These are phyloP conservation scores for Cryptococcus sp. DNA, from an alignment of 1,284 basidiomycete genomes.

Conservation along the genomic window DNA sequence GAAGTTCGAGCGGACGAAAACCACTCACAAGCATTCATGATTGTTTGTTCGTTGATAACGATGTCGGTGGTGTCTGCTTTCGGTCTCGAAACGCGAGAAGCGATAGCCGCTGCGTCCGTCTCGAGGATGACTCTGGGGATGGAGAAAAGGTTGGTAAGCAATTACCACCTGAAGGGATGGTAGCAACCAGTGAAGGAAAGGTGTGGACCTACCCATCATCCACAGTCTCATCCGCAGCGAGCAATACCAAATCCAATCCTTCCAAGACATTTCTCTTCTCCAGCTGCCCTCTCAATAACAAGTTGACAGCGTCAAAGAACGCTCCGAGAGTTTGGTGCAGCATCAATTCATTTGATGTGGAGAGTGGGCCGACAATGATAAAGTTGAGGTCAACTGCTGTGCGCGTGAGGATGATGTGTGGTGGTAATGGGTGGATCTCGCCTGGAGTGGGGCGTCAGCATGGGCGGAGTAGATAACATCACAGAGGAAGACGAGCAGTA, in stretches of 20 bases:
- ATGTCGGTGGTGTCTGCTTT: slow-evolving; percentile 93
- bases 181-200: no score
- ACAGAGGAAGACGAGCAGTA: not conserved
- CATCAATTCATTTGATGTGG: slow-evolving; percentile 96
- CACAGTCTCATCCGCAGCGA: slow-evolving; percentile 95
- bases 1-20: not conserved
- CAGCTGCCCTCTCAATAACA: slow-evolving; percentile 86
- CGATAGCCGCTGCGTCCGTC: slow-evolving; percentile 92
- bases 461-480: not conserved
- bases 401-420: slow-evolving; percentile 86
- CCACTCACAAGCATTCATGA: slow-evolving; percentile 71
- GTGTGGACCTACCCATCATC: slow-evolving; percentile 82
- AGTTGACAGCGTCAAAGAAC: slow-evolving; percentile 79
- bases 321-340: slow-evolving; percentile 79
- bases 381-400: slow-evolving; percentile 93
- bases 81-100: slow-evolving; percentile 89
- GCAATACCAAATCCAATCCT: slow-evolving; percentile 87
- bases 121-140: slow-evolving; percentile 84
- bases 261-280: slow-evolving; percentile 95
- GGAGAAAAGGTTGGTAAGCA: not conserved
- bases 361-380: slow-evolving; percentile 82
- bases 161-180: no score
- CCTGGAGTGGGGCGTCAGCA: slow-evolving; percentile 57
- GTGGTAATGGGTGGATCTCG: slow-evolving; percentile 91
- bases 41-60: slow-evolving; percentile 97